Conservation (phyloP, 345 rosid species). For the Salix udensis region DNA sequence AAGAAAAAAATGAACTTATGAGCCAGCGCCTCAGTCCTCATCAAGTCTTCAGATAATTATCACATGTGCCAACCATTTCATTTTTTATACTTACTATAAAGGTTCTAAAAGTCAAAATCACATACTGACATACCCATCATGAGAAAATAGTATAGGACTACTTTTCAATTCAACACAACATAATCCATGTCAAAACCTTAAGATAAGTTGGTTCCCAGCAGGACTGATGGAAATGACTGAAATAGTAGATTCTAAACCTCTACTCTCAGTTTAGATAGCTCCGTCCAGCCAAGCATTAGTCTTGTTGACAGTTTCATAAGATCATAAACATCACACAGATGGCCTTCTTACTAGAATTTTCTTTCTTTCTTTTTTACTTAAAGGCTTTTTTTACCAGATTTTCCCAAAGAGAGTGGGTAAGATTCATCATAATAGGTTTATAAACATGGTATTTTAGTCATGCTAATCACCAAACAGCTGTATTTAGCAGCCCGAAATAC, state of each 20-base stretch:
- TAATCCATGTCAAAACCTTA: background rate
- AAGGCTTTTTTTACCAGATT: background rate
- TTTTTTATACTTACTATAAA: background rate
- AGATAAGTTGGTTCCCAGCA: background rate
- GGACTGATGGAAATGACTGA: background rate
- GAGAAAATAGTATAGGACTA: background rate
- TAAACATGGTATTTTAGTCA: background rate
- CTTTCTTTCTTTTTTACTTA: background rate
- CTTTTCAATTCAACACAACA: background rate
- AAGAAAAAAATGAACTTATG: slow-evolving; percentile 3
- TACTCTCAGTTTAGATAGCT: background rate
- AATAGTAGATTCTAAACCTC: background rate
- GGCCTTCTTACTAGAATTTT: background rate
- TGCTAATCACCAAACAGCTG: background rate
- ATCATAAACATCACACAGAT: background rate
- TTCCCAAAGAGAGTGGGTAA: background rate
- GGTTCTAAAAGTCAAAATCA: background rate
- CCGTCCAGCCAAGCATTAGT: background rate
- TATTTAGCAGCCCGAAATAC: background rate
- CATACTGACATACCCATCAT: background rate
- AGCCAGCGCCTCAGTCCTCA: background rate
- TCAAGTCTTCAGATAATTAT: background rate
- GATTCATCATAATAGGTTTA: background rate
- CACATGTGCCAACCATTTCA: background rate
- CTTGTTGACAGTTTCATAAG: background rate